Evolutionary conservation across 2,329 filamentous ascomycete species (phyloP).

Genomic region (Exutisphaerella laricina): DNA sequence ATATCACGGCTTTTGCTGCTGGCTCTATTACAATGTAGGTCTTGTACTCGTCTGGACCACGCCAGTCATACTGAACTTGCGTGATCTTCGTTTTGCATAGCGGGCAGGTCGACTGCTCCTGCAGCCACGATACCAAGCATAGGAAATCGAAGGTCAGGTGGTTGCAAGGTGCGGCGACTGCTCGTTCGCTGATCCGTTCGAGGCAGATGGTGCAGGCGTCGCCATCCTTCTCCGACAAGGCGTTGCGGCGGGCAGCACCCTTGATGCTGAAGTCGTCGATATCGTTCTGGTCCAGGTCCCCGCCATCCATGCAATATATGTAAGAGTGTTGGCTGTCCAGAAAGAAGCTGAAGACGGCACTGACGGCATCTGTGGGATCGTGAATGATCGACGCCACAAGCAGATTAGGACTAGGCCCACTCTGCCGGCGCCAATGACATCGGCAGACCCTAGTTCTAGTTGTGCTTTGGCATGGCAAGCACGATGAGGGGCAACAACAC

Average conservation of each 20-base stretch:
- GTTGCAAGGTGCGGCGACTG: slow-evolving; percentile 67
- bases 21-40: slow-evolving; percentile 42
- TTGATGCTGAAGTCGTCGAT: slow-evolving; percentile 26
- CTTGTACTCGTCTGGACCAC: slow-evolving; percentile 50
- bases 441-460: too few relatives aligned
- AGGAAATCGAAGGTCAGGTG: slow-evolving; percentile 80
- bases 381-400: too few relatives aligned
- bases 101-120: slow-evolving; percentile 67
- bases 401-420: too few relatives aligned
- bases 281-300: background rate
- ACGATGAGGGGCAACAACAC: background rate
- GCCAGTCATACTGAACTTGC: slow-evolving; percentile 61
- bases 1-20: background rate
- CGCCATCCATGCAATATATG: slow-evolving; percentile 19
- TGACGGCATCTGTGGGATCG: too few relatives aligned
- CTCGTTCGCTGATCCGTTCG: slow-evolving; percentile 65
- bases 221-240: slow-evolving; percentile 5
- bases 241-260: slow-evolving; percentile 18
- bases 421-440: slow-evolving; percentile 1
- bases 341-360: too few relatives aligned
- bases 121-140: slow-evolving; percentile 77
- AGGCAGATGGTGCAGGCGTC: slow-evolving; percentile 83
- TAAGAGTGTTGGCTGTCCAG: background rate
- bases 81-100: slow-evolving; percentile 58
- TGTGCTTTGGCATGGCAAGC: background rate